Evolutionary conservation across 2,329 filamentous ascomycete genomes (phyloP), one percentile per base, ranked within the genome.

Genomic region (Botrytis squamosa): DNA sequence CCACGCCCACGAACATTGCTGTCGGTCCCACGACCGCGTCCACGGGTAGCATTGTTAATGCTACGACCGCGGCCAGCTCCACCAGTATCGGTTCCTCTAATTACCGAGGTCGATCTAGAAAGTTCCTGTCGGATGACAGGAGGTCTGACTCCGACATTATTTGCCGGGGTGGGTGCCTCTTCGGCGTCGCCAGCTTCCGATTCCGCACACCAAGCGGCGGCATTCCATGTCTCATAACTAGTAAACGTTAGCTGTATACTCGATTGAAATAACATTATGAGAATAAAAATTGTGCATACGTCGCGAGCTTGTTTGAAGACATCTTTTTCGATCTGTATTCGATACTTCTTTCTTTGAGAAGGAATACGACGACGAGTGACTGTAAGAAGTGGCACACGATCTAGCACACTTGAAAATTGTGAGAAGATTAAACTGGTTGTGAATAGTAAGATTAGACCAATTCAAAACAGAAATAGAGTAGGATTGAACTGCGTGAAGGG

Each of bases 201-300:
- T 12, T 65, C 70, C 7, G 44, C 25, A 33, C 64, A 33, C 70
- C 70, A 71, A 3, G 20, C 40, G 18, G 70, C 70, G 8, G 70
- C 70, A 25, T 33, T 57, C 10, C 66, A 33, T 12, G 60, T 52
- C 22, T 71, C 70, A 14, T 65, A 71, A 10, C 70, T 71, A 40
- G 40, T 18, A 25, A 18, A 12, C 12, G 36, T 71, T 36, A 71
- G 70, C 46, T 10, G 4, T 29, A 22, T 40, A 10, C 5, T 68
- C 46, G 20, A 57, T 10, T 57, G 10, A 29, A 55, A 29, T 22
- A 55, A n/a, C 22, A 10, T 29, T 16, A 12, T 20, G 16, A 40
- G 38, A 55, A 42, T 8, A 10, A 40, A 42, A 42, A 55, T 0
- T 40, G 33, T 68, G 46, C 65, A 55, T 68, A 68, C 65, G 46